These are phyloP conservation scores for Podospora anserina DNA, from an alignment of 495 filamentous ascomycete genomes.

Conservation along the genomic window DNA sequence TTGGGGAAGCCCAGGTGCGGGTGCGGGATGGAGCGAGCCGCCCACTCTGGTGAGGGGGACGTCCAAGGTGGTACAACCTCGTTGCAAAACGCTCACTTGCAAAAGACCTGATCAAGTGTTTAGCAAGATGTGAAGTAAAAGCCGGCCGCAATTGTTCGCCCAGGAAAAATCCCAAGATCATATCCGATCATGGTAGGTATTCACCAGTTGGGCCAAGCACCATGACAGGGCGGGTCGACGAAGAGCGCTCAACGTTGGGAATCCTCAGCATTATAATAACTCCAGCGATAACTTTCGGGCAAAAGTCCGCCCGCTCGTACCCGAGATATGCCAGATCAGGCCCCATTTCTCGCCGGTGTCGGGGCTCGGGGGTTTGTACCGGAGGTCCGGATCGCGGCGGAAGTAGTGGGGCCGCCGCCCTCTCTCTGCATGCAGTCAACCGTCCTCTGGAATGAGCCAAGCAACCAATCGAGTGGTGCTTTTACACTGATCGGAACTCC, in stretches of 20 bases:
- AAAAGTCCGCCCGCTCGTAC: not conserved
- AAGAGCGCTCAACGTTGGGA: too few relatives aligned
- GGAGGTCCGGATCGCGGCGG: constrained; percentile 5
- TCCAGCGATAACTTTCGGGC: not conserved
- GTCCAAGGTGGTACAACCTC: too few relatives aligned
- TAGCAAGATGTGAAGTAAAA: too few relatives aligned
- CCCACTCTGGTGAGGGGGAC: not conserved
- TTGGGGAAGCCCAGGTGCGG: too few relatives aligned
- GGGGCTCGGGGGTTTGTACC: not conserved
- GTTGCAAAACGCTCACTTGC: too few relatives aligned
- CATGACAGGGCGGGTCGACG: too few relatives aligned
- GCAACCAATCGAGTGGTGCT: not conserved
- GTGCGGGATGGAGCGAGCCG: not conserved
- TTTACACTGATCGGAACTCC: not conserved
- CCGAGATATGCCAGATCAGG: not conserved
- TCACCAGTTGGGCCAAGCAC: too few relatives aligned
- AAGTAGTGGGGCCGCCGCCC: not conserved
- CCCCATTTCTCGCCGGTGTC: not conserved
- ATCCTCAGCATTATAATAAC: not conserved
- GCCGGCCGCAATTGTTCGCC: too few relatives aligned
- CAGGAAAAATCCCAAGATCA: too few relatives aligned
- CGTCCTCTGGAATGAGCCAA: not conserved
- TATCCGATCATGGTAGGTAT: too few relatives aligned
- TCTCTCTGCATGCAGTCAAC: not conserved
- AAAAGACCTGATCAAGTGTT: too few relatives aligned